These are phyloP conservation scores for Debaryomyces nepalensis DNA, from an alignment of 1,139 yeast species.

Conservation along the genomic window DNA sequence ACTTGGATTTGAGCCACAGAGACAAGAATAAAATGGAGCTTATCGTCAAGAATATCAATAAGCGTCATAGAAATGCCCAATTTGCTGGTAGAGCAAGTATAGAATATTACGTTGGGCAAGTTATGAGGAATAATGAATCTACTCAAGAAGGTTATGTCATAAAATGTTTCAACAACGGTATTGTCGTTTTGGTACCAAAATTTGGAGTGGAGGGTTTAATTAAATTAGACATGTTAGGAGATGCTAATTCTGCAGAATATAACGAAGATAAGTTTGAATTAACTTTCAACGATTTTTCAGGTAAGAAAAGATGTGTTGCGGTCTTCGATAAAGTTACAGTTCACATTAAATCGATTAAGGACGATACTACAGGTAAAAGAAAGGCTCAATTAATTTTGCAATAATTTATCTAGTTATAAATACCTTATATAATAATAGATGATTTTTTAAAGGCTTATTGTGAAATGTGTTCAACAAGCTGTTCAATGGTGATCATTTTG, in stretches of 20 bases:
- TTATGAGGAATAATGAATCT: conserved; percentile 77
- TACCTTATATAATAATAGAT: conserved; percentile 8
- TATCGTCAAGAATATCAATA: conserved; percentile 87
- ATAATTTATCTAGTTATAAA: conserved; percentile 23
- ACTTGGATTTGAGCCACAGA: conserved; percentile 78
- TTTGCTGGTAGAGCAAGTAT: conserved; percentile 98
- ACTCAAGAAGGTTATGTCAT: conserved; percentile 89
- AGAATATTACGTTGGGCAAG: conserved; percentile 98
- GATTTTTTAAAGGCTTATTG: conserved; percentile 7
- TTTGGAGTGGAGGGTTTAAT: conserved; percentile 96
- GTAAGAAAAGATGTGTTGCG: conserved; percentile 54
- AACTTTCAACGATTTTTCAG: conserved; percentile 53
- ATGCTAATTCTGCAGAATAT: conserved; percentile 64
- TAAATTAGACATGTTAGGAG: conserved; percentile 75
- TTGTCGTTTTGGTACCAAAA: conserved; percentile 94
- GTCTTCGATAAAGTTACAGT: conserved; percentile 89
- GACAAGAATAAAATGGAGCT: conserved; percentile 90
- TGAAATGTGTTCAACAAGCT: conserved; percentile 60
- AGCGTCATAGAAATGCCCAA: conserved; percentile 96
- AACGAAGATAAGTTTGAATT: conserved; percentile 81
- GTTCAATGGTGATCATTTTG: conserved; percentile 82
- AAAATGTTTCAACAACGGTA: conserved; percentile 91
- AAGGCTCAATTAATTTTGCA: conserved; percentile 76
- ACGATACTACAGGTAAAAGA: conserved; percentile 90
- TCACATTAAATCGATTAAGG: conserved; percentile 78